Evolutionary conservation across 495 filamentous ascomycete genomes (phyloP), one percentile per base, ranked within the genome.

Genomic region (Hyaloscypha hepaticicola): DNA sequence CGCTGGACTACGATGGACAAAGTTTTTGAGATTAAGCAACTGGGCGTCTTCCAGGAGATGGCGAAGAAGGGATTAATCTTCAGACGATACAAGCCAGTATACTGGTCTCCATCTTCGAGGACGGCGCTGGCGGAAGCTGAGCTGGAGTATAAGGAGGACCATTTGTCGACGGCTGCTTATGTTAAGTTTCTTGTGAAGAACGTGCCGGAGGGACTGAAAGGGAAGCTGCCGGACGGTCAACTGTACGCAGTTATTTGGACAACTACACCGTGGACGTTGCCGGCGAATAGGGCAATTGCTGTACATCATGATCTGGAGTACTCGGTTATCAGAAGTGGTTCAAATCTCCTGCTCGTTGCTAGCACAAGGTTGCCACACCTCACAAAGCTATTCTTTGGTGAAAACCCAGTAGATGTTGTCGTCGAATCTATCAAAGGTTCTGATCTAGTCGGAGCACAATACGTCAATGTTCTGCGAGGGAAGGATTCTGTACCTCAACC

Each of bases 231-330:
- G 16, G 75, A 77, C 21, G 60, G 65, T 22, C 70, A 74, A 14
- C 55, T 97, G 31, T 88, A 80, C 71, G 92, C 89, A 25, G 86
- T 95, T 27, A 90, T 97, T 63, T 99, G 95, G 95, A 99, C 95
- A 9, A 99, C 95, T 0, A 98, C 94, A 2, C 96, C 95, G 0
- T 99, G 95, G 95, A 98, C 95, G 0, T 78, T 99, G 3, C 96
- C 95, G 2, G 92, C 96, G 21, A 99, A 99, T 73, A 83, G 84
- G 68, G 93, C 90, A 2, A 91, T 99, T 74, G 93, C 91, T 7
- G 80, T 98, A 28, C 83, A 89, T 66, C 72, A 84, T 2, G 84
- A 87, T 19, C 66, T 97, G 64, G 79, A 87, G 55, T 99, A 99
- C 74, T 77, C 77, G 27, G 77, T 97, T 58, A 76, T 96, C 34